phyloP scores from a whole-genome alignment of 805 yeast genomes.

The Starmerella roubikii region DNA sequence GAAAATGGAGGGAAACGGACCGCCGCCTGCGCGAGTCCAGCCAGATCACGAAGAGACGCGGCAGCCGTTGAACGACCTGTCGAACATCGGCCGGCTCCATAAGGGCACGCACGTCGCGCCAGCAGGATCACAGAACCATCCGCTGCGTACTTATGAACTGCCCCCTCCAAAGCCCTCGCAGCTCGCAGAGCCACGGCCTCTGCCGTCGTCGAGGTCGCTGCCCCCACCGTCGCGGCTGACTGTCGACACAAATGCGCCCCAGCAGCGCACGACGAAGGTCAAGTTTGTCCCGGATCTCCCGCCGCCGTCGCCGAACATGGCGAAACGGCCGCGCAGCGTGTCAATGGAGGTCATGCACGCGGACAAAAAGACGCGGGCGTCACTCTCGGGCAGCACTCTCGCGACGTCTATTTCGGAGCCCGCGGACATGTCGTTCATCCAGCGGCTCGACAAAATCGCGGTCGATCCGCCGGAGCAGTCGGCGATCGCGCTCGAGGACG shows the following conservation, averaged over 20 bases:
- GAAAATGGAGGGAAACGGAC: no score
- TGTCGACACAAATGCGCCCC: background rate
- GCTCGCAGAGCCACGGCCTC: no score
- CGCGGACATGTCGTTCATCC: constrained; percentile 12
- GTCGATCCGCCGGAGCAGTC: background rate
- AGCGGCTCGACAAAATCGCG: background rate
- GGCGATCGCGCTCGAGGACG: constrained; percentile 22
- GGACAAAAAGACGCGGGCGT: constrained; percentile 5
- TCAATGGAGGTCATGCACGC: constrained; percentile 5
- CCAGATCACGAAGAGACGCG: no score
- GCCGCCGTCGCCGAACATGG: constrained; percentile 4
- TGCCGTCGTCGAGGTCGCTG: background rate
- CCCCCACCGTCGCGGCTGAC: background rate
- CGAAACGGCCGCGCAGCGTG: constrained; percentile 8
- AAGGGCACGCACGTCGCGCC: no score
- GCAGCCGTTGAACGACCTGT: constrained; percentile 4
- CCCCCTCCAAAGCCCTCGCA: no score
- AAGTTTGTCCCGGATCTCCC: background rate
- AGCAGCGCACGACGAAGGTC: background rate
- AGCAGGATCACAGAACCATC: no score
- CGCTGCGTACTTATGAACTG: no score
- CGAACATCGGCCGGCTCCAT: no score
- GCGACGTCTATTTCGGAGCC: background rate
- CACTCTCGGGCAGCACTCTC: no score
- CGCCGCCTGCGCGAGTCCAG: no score